Percentiles rank a stretch among this genome's conserved stretches.
Evolutionary conservation across 2,329 filamentous ascomycete species (phyloP).

Genomic region (Ophiostoma ulmi): DNA sequence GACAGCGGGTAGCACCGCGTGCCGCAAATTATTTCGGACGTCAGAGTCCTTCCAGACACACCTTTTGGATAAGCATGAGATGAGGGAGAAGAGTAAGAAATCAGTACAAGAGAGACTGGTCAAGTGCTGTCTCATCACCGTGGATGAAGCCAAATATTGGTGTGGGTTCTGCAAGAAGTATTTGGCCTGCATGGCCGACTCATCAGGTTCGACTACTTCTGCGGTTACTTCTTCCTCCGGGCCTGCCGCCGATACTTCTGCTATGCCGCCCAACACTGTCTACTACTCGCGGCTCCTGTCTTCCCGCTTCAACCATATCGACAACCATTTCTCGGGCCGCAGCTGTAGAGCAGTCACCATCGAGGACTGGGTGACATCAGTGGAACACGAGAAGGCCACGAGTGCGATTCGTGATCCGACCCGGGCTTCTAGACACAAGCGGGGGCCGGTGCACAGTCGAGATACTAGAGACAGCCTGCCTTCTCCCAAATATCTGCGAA

Average conservation of each 20-base stretch:
- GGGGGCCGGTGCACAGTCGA: background rate
- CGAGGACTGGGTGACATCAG: background rate
- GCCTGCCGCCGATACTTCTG: background rate
- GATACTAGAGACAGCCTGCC: background rate
- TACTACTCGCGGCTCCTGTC: constrained; percentile 34
- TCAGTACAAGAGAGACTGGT: constrained; percentile 43
- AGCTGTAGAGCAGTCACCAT: constrained; percentile 17
- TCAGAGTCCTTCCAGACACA: background rate
- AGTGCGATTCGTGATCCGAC: background rate
- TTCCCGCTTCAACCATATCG: constrained; percentile 52
- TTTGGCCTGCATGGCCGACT: constrained; percentile 41
- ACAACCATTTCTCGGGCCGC: constrained; percentile 61
- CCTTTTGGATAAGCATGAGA: constrained; percentile 41
- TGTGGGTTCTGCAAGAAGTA: constrained; percentile 72
- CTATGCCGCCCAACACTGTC: background rate
- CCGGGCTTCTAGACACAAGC: background rate
- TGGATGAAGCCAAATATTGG: constrained; percentile 68
- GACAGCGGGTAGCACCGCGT: background rate
- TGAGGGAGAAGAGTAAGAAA: constrained; percentile 31
- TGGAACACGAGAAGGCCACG: background rate
- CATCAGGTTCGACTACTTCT: background rate
- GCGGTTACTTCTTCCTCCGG: background rate
- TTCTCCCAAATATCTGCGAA: background rate
- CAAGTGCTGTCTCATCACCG: constrained; percentile 56
- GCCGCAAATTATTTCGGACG: background rate